These are phyloP conservation scores for Pythium guiyangense DNA, from an alignment of 352 stramenopile species.

Conservation along the genomic window DNA sequence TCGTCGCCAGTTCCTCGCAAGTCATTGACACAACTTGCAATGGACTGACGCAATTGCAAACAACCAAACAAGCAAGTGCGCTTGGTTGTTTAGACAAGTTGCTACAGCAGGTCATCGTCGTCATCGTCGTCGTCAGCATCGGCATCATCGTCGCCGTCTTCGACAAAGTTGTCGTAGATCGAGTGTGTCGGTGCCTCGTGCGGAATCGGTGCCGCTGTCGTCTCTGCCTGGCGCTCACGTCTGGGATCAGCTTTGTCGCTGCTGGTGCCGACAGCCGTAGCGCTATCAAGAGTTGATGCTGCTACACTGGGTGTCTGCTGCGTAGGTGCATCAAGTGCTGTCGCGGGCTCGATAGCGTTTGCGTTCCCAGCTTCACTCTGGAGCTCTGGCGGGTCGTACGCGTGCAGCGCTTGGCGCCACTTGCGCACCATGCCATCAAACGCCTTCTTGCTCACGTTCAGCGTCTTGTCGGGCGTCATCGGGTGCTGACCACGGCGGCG, in stretches of 20 bases:
- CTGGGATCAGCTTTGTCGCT: not conserved
- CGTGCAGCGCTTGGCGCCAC: slow-evolving; percentile 79
- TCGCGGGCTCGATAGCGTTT: slow-evolving; percentile 5
- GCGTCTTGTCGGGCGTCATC: slow-evolving; percentile 77
- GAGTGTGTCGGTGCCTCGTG: slow-evolving; percentile 23
- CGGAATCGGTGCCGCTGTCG: not conserved
- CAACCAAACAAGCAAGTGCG: no score
- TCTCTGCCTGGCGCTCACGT: no score
- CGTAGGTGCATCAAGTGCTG: not conserved
- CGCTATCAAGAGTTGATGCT: not conserved
- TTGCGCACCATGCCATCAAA: slow-evolving; percentile 76
- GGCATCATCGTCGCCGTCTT: slow-evolving; percentile 24
- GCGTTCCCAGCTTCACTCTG: not conserved
- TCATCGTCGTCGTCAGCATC: slow-evolving; percentile 45
- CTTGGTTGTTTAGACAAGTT: no score
- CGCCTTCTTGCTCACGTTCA: slow-evolving; percentile 71
- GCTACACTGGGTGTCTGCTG: not conserved
- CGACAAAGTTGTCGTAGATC: slow-evolving; percentile 73
- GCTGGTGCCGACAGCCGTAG: not conserved
- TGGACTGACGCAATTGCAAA: no score
- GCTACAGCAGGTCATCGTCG: slow-evolving; percentile 44
- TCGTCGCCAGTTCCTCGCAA: slow-evolving; percentile 65
- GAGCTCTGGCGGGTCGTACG: slow-evolving; percentile 75
- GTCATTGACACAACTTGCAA: not conserved
- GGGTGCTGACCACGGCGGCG: slow-evolving; percentile 51